Evolutionary conservation across 139 green algal species (phyloP).

Genomic region (Chlamydomonas applanata): DNA sequence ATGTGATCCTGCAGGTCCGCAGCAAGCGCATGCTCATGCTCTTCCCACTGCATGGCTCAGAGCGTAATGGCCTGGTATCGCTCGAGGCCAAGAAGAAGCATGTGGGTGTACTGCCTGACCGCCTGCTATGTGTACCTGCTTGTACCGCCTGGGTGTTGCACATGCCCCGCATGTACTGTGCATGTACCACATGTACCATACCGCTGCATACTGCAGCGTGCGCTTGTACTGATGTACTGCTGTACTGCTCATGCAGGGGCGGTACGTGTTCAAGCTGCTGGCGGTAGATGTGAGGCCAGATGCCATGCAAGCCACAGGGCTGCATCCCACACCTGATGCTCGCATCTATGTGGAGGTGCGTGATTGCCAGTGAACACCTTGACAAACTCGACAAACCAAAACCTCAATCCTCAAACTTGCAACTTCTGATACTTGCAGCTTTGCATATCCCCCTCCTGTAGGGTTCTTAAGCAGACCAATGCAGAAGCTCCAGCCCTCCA

Average conservation of each 20-base stretch:
- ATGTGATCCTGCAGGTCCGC: slow-evolving; percentile 37
- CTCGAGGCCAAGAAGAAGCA: slow-evolving; percentile 76
- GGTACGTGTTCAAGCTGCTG: slow-evolving; percentile 27
- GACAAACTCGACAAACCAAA: no score
- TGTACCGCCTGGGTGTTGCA: neutral
- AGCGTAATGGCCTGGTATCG: slow-evolving; percentile 71
- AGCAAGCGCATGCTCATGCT: slow-evolving; percentile 74
- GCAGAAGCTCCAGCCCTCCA: no score
- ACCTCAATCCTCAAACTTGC: no score
- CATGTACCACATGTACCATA: neutral
- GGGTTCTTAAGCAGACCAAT: no score
- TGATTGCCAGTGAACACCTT: no score
- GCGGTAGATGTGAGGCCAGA: slow-evolving; percentile 63
- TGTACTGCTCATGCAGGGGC: slow-evolving; percentile 20
- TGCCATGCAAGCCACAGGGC: slow-evolving; percentile 4
- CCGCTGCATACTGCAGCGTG: neutral
- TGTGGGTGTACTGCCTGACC: slow-evolving; percentile 21
- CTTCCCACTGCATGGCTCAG: slow-evolving; percentile 63
- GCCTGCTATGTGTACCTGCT: neutral
- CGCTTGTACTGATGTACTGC: neutral
- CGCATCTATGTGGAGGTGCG: slow-evolving; percentile 59
- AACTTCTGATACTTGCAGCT: no score
- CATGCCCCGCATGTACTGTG: neutral
- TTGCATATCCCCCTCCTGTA: no score
- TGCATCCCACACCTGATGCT: neutral